Conservation (phyloP, 73 alveolate species). For the Tetrahymena elliotti region DNA sequence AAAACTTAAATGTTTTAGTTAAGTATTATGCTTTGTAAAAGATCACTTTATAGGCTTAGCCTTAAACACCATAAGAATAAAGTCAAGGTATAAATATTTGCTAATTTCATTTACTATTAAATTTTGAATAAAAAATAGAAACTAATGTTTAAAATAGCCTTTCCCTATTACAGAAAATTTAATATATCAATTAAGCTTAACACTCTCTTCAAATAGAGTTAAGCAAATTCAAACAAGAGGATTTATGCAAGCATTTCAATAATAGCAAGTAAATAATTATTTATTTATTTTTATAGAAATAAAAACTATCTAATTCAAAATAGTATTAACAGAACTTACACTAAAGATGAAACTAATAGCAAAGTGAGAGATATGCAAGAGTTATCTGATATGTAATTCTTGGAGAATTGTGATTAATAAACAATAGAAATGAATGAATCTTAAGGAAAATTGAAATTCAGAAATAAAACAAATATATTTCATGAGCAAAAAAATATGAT, state of each 20-base stretch:
- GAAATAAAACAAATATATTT: too few relatives aligned
- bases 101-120: too few relatives aligned
- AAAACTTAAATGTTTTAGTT: too few relatives aligned
- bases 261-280: too few relatives aligned
- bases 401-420: neutral
- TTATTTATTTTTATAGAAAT: neutral
- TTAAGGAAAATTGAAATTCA: too few relatives aligned
- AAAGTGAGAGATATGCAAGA: neutral
- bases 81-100: too few relatives aligned
- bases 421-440: neutral
- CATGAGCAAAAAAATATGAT: neutral
- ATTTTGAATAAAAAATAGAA: too few relatives aligned
- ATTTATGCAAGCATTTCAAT: neutral
- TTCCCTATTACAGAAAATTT: neutral
- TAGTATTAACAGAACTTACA: neutral
- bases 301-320: neutral
- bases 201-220: neutral
- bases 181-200: neutral
- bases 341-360: neutral
- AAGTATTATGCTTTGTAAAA: too few relatives aligned
- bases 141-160: neutral
- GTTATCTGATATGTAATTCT: neutral
- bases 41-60: too few relatives aligned
- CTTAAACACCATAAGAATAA: too few relatives aligned
- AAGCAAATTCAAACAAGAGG: too few relatives aligned